These are phyloP conservation scores for Alternaria novae-zelandiae DNA, from an alignment of 2,329 filamentous ascomycete species.

Conservation along the genomic window DNA sequence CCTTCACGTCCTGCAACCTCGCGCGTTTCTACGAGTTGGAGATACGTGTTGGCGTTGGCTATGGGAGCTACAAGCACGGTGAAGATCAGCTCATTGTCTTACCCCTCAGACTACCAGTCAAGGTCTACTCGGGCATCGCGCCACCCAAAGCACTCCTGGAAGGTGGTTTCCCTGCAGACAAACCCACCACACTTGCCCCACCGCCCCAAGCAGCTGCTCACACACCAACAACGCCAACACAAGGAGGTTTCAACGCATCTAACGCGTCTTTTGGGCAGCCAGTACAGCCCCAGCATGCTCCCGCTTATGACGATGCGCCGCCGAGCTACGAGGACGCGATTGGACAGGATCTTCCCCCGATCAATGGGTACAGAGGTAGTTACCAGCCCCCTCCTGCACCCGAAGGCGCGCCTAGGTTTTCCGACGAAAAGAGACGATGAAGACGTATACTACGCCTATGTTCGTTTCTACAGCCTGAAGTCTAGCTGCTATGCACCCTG, in stretches of 20 bases:
- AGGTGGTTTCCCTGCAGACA: slow-evolving; percentile 58
- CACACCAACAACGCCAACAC: slow-evolving; percentile 33
- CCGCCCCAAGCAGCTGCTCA: slow-evolving; percentile 22
- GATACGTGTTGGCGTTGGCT: slow-evolving; percentile 77
- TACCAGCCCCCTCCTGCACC: slow-evolving; percentile 59
- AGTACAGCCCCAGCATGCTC: slow-evolving; percentile 39
- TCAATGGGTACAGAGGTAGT: slow-evolving; percentile 73
- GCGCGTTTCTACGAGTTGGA: slow-evolving; percentile 83
- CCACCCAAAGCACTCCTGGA: slow-evolving; percentile 79
- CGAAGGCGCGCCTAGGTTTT: slow-evolving; percentile 45
- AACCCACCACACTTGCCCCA: slow-evolving; percentile 17
- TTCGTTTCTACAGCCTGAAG: not conserved
- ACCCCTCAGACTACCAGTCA: slow-evolving; percentile 77
- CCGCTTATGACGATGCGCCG: slow-evolving; percentile 75
- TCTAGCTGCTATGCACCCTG: not conserved
- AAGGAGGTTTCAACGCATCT: slow-evolving; percentile 25
- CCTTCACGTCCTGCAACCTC: slow-evolving; percentile 89
- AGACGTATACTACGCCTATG: not conserved
- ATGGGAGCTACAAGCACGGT: slow-evolving; percentile 64
- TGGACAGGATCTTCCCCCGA: slow-evolving; percentile 76
- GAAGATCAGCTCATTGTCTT: slow-evolving; percentile 78
- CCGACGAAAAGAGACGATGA: slow-evolving; percentile 47
- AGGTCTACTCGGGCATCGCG: slow-evolving; percentile 86
- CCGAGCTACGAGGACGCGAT: slow-evolving; percentile 95
- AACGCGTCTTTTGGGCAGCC: slow-evolving; percentile 29